Evolutionary conservation across 352 stramenopile species (phyloP).

Genomic region (Blastocystis sp.): DNA sequence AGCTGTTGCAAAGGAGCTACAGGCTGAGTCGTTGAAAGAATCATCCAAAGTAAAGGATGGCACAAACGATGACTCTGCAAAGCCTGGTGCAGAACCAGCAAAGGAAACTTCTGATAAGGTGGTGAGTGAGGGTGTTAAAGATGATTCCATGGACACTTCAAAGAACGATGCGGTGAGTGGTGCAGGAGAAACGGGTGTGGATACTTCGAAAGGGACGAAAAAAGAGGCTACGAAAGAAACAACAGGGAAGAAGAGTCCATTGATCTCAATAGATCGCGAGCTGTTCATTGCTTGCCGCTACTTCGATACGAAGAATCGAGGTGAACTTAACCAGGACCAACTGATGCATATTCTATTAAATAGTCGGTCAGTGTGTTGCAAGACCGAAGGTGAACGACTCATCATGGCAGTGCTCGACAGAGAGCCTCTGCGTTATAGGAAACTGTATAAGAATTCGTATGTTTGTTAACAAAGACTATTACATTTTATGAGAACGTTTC

Average conservation of each 20-base stretch:
- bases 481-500: not conserved
- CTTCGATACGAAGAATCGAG: constrained; percentile 46
- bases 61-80: not conserved
- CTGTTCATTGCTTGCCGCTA: constrained; percentile 36
- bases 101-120: not conserved
- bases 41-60: not conserved
- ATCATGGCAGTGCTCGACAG: not conserved
- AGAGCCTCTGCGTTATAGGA: not conserved
- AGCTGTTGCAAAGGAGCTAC: not conserved
- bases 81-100: not conserved
- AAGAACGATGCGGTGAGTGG: not conserved
- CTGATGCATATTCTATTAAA: constrained; percentile 22
- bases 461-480: not conserved
- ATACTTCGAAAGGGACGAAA: not conserved
- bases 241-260: not conserved
- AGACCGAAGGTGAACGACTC: not conserved
- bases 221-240: not conserved
- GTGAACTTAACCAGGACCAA: not conserved
- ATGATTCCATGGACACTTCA: not conserved
- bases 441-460: constrained; percentile 6
- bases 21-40: not conserved
- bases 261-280: not conserved
- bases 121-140: not conserved
- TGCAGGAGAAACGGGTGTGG: not conserved
- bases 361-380: not conserved